Evolutionary conservation across 139 green algal species (phyloP), one percentile per base, ranked within the genome.

Genomic region (Chlorella vulgaris): DNA sequence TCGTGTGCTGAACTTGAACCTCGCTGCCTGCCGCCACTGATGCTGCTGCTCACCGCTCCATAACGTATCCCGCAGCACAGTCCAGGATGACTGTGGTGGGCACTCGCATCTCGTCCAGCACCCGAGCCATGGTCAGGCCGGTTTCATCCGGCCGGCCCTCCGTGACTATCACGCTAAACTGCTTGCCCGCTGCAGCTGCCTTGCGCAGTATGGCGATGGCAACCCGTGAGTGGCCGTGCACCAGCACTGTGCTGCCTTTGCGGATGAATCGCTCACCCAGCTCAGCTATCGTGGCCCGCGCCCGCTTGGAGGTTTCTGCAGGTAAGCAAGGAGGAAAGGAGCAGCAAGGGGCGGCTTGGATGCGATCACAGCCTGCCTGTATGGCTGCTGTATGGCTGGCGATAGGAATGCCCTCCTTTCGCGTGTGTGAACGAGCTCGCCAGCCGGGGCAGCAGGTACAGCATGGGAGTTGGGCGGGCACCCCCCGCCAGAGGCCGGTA

Each of bases 141-240:
- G 93, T 94, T 69, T 86, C 89, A 81, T 98, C 94, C 0, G 94
- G 91, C 28, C 95, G 88, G 0, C 94, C 93, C 83, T 98, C 95
- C 2, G 95, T 98, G 22, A 95, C 88, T 3, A 98, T 86, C n/a
- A 99, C 96, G 68, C 83, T 95, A 87, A 99, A 98, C 53, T 95
- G 87, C 24, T 89, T 92, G 50, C 94, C 92, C 78, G 80, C 69
- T 21, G 85, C 66, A 0, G 88, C 89, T 6, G 94, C 94, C 36
- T 80, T 78, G 68, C 93, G 85, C 74, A 98, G 85, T 65, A 99
- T 79, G 22, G 89, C 81, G 43, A 97, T 81, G 69, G 97, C 95
- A 31, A 98, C 94, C 7, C 95, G 87, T 33, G 91, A 96, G 85
- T 93, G 93, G n/a, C 96, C 96, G 83, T 99, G 96, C 6, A 87